These are phyloP conservation scores for Lentinula sp. DNA, from an alignment of 768 basidiomycete species.

Conservation along the genomic window DNA sequence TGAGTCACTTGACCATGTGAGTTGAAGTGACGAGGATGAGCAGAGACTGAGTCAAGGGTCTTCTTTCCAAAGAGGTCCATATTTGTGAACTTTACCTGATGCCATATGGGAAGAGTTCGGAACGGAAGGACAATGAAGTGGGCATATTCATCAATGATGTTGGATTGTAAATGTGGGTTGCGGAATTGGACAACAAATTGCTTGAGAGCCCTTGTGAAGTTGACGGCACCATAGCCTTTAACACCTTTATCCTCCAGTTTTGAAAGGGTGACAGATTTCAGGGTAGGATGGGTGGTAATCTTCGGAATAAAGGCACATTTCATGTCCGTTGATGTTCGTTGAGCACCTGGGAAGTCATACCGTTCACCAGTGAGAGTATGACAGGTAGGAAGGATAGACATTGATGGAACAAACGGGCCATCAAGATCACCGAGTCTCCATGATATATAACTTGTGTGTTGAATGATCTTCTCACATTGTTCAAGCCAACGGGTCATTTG, in stretches of 20 bases:
- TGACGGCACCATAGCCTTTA: background rate
- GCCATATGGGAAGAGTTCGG: background rate
- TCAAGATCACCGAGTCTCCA: background rate
- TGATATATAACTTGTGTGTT: background rate
- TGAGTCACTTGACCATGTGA: background rate
- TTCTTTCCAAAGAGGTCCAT: background rate
- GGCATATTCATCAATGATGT: background rate
- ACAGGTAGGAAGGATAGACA: background rate
- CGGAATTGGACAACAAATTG: background rate
- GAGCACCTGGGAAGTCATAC: background rate
- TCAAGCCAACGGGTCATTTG: slow-evolving; percentile 9
- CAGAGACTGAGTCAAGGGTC: background rate
- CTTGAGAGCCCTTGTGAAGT: background rate
- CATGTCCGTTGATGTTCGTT: background rate
- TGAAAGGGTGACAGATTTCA: background rate
- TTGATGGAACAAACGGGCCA: background rate
- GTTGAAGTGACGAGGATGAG: background rate
- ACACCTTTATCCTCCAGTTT: background rate
- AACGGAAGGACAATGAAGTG: background rate
- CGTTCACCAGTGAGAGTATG: background rate
- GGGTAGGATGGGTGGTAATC: background rate
- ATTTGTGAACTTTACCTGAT: background rate
- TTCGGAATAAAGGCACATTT: background rate
- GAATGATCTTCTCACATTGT: background rate
- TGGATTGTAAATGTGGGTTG: background rate